These are phyloP conservation scores for Saccharomycopsis guyanensis DNA, from an alignment of 805 yeast species.

Conservation along the genomic window DNA sequence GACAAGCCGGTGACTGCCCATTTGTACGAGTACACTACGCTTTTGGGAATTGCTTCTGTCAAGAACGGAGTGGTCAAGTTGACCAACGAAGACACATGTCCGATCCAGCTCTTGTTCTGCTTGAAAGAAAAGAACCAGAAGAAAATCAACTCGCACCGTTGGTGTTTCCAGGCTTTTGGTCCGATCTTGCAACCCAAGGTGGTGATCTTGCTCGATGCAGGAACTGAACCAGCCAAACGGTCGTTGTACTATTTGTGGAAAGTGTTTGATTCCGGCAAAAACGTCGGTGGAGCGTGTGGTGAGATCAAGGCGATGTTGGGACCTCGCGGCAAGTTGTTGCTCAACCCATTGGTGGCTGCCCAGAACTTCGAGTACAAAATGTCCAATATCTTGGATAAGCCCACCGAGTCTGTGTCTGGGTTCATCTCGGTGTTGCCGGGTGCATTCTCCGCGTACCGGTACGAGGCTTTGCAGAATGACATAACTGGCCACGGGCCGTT, in stretches of 20 bases:
- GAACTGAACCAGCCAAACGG: constrained; percentile 83
- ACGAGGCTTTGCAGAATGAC: constrained; percentile 62
- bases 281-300: constrained; percentile 97
- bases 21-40: constrained; percentile 87
- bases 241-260: constrained; percentile 88
- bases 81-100: constrained; percentile 86
- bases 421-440: constrained; percentile 93
- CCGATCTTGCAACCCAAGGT: constrained; percentile 78
- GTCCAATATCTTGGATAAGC: constrained; percentile 91
- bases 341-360: constrained; percentile 92
- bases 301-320: constrained; percentile 89
- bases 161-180: constrained; percentile 94
- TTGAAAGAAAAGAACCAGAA: constrained; percentile 83
- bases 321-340: constrained; percentile 40
- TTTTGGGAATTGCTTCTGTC: constrained; percentile 75
- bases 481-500: constrained; percentile 73
- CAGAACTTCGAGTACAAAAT: constrained; percentile 96
- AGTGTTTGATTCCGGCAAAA: constrained; percentile 63
- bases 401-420: constrained; percentile 92
- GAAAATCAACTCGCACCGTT: constrained; percentile 91
- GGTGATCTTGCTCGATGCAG: constrained; percentile 84
- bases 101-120: constrained; percentile 85
- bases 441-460: constrained; percentile 92
- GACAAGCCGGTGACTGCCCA: constrained; percentile 79
- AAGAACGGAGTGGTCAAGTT: constrained; percentile 70